Conservation (phyloP, 73 alveolate species). For the Uronychia binucleata region DNA sequence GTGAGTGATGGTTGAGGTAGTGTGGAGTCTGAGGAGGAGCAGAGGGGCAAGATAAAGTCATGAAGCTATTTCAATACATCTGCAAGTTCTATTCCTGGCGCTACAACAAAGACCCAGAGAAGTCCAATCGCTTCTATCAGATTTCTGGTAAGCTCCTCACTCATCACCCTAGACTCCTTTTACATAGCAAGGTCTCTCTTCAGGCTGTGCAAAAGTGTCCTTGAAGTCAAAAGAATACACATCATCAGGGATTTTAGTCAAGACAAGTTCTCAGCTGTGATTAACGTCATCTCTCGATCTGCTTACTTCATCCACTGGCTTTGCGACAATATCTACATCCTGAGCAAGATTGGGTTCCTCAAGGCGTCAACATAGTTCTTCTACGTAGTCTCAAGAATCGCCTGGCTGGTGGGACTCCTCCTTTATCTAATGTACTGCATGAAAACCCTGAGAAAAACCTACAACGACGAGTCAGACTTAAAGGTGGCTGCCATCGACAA, state of each 20-base stretch:
- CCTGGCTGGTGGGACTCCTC: slow-evolving; percentile 43
- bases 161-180: slow-evolving; percentile 7
- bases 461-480: slow-evolving; percentile 56
- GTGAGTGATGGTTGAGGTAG: too few relatives aligned
- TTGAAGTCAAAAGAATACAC: slow-evolving; percentile 50
- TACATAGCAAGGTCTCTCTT: slow-evolving; percentile 37
- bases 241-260: slow-evolving; percentile 6
- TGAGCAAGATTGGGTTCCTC: slow-evolving; percentile 13
- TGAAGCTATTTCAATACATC: slow-evolving; percentile 20
- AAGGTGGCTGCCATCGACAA: slow-evolving; percentile 64
- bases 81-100: slow-evolving; percentile 40
- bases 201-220: slow-evolving; percentile 25
- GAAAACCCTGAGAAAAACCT: slow-evolving; percentile 47
- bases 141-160: slow-evolving; percentile 13
- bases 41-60: slow-evolving; percentile 48
- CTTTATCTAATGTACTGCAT: slow-evolving; percentile 31
- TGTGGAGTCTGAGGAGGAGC: too few relatives aligned
- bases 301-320: slow-evolving; percentile 48
- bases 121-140: background rate
- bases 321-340: slow-evolving; percentile 43
- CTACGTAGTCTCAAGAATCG: slow-evolving; percentile 21
- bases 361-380: slow-evolving; percentile 8
- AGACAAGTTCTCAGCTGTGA: slow-evolving; percentile 42
- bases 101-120: slow-evolving; percentile 15
- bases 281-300: slow-evolving; percentile 25